Evolutionary conservation across 768 basidiomycete species (phyloP).

Genomic region (Podaxis sp.): DNA sequence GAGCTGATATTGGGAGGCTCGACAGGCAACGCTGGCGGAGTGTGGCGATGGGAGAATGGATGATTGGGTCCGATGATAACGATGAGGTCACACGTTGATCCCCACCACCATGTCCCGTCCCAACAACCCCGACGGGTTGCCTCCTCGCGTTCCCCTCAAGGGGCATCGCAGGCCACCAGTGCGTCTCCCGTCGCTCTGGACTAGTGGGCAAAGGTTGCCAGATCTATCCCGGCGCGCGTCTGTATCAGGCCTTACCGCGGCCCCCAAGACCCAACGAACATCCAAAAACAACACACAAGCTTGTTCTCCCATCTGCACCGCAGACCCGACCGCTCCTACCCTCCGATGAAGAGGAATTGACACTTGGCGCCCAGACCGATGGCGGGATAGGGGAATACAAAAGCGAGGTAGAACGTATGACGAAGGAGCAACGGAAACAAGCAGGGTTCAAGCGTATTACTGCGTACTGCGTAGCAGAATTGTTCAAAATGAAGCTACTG

Average conservation of each 20-base stretch:
- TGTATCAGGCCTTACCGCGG: conserved; percentile 12
- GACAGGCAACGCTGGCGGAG: not conserved
- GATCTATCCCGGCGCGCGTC: conserved; percentile 6
- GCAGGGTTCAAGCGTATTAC: conserved; percentile 83
- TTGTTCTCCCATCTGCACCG: conserved; percentile 84
- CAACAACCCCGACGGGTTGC: not conserved
- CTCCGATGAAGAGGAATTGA: conserved; percentile 12
- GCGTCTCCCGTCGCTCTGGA: conserved; percentile 4
- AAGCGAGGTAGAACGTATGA: conserved; percentile 87
- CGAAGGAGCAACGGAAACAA: conserved; percentile 77
- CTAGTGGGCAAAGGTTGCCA: conserved; percentile 8
- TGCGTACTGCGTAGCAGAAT: conserved; percentile 87
- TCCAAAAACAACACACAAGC: conserved; percentile 91
- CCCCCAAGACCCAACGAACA: conserved; percentile 66
- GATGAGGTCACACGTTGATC: conserved; percentile 6
- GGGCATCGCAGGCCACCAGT: conserved; percentile 7
- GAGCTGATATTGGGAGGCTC: not conserved
- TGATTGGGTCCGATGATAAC: not conserved
- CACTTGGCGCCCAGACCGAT: conserved; percentile 28
- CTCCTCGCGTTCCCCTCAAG: not conserved
- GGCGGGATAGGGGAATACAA: conserved; percentile 75
- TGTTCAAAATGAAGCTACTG: conserved; percentile 80
- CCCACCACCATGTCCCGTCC: not conserved
- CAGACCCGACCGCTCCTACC: conserved; percentile 70
- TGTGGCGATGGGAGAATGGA: too few species aligned